phyloP scores from a whole-genome alignment of 306 rosid species.

The Sindora glabra region DNA sequence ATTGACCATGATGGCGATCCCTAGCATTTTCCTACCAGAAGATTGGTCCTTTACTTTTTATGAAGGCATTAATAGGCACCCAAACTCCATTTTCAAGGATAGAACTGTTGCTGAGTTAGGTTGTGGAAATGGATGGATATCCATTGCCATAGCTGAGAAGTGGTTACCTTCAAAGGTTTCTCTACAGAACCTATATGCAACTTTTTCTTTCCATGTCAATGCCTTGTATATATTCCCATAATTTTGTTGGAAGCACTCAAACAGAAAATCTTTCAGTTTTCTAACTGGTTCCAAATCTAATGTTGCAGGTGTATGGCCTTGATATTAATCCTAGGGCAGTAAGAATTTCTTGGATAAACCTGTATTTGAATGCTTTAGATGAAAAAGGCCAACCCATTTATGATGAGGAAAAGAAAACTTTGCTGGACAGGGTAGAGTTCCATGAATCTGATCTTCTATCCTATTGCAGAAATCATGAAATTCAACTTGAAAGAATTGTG shows the following conservation, averaged over 20 bases:
- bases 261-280: neutral
- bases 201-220: neutral
- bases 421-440: conserved; percentile 93
- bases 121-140: conserved; percentile 99
- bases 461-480: conserved; percentile 65
- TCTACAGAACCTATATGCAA: neutral
- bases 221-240: neutral
- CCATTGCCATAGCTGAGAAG: conserved; percentile 92
- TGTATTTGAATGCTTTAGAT: conserved; percentile 84
- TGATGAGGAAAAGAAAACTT: conserved; percentile 68
- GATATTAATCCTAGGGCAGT: conserved; percentile 95
- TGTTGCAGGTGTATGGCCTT: conserved; percentile 81
- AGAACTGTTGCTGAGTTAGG: conserved; percentile 80
- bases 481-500: conserved; percentile 84
- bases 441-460: conserved; percentile 88
- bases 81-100: conserved; percentile 83
- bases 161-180: conserved; percentile 84
- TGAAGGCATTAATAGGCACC: conserved; percentile 82
- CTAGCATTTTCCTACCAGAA: conserved; percentile 91
- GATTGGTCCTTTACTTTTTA: conserved; percentile 96
- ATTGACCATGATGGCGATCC: conserved; percentile 87
- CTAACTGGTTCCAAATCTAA: neutral
- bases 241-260: neutral
- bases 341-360: conserved; percentile 81
- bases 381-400: conserved; percentile 67